A percentile compares a stretch with the other conserved stretches of the same genome.
phyloP scores from a whole-genome alignment of 2,329 filamentous ascomycete species.

The Malbranchea zuffiana region DNA sequence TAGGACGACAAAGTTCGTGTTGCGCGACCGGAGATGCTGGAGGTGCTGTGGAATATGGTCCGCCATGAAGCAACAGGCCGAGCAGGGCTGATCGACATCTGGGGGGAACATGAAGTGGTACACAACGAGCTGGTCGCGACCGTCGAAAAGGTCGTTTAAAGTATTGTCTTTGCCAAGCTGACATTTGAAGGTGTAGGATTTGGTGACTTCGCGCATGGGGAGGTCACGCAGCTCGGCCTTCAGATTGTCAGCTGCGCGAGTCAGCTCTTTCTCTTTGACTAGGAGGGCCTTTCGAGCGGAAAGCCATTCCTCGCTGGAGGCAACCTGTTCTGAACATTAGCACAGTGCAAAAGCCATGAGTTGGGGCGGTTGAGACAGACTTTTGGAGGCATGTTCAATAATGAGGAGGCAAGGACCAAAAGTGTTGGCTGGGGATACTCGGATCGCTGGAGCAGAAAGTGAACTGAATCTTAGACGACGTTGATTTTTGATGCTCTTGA shows the following conservation, averaged over 20 bases:
- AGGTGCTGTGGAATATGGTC: conserved; percentile 33
- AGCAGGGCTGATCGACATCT: conserved; percentile 25
- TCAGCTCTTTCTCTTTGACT: conserved; percentile 2
- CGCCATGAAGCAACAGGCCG: conserved; percentile 31
- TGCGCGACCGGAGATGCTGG: conserved; percentile 28
- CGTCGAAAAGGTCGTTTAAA: conserved; percentile 20
- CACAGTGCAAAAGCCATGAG: no score
- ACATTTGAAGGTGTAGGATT: conserved; percentile 29
- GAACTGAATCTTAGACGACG: no score
- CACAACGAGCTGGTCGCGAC: conserved; percentile 24
- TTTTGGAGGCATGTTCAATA: no score
- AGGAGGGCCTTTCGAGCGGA: neutral
- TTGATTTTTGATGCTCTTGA: no score
- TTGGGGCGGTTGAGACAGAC: no score
- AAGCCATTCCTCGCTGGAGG: neutral
- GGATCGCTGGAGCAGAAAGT: no score
- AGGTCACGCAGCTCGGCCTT: conserved; percentile 21
- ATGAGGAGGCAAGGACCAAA: no score
- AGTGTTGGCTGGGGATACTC: no score
- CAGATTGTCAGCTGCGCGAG: neutral
- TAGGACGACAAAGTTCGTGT: conserved; percentile 32
- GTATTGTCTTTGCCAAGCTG: conserved; percentile 18
- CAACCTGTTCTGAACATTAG: neutral
- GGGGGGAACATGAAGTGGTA: conserved; percentile 41
- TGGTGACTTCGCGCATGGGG: conserved; percentile 32